These are phyloP conservation scores for Fusarium piperis DNA, from an alignment of 2,329 filamentous ascomycete genomes.

Conservation along the genomic window DNA sequence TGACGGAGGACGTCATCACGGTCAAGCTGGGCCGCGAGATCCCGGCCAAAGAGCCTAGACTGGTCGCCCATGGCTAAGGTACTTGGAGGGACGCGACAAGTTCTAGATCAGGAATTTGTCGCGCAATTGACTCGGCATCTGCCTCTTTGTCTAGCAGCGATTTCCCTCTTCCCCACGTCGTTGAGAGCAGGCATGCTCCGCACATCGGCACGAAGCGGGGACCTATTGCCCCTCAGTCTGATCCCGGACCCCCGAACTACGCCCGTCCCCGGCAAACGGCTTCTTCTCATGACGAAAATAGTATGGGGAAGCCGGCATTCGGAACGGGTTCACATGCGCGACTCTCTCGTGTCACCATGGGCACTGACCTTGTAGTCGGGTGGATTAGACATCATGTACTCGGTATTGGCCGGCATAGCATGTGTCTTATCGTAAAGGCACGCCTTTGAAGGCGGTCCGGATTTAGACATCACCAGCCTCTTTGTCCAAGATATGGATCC, in stretches of 20 bases:
- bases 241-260: conserved; percentile 27
- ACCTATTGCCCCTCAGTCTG: conserved; percentile 29
- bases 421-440: background rate
- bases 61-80: conserved; percentile 29
- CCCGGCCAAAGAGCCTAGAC: conserved; percentile 15
- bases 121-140: conserved; percentile 5
- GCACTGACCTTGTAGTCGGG: background rate
- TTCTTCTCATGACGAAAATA: conserved; percentile 5
- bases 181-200: conserved; percentile 21
- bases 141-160: background rate
- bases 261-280: conserved; percentile 1
- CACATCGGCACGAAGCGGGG: conserved; percentile 29
- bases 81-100: background rate
- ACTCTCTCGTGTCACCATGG: background rate
- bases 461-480: background rate
- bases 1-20: conserved; percentile 62
- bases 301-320: background rate
- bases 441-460: background rate
- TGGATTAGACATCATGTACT: conserved; percentile 2
- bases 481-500: conserved; percentile 19
- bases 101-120: conserved; percentile 4
- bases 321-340: background rate
- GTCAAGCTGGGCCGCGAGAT: conserved; percentile 55
- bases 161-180: conserved; percentile 11
- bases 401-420: background rate